Evolutionary conservation across 2,329 filamentous ascomycete species (phyloP), one percentile per base, ranked within the genome.

Genomic region (Colletotrichum sp.): DNA sequence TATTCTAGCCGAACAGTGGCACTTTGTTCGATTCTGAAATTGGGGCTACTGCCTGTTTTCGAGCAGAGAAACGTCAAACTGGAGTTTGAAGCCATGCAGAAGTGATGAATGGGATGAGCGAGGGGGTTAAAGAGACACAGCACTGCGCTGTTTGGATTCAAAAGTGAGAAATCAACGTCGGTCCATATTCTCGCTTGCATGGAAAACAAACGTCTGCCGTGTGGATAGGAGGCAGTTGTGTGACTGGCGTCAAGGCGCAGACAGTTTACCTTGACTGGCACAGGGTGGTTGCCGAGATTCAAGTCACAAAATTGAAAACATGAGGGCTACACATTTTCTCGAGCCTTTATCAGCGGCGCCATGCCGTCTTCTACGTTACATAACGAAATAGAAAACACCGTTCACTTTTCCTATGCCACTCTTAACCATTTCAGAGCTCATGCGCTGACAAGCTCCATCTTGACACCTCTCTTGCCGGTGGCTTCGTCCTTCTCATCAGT

Each of bases 381-480:
- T 66, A 27, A 52, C 36, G 34, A 59, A 59, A 59, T 9, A 59
- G 16, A 59, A 59, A 59, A 59, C 55, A 59, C 25, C 55, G 16
- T 49, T 8, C 7, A 8, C 11, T 52, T 52, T 52, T 52, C n/a
- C 44, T 52, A 52, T 22, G 44, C n/a, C 30, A 39, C 7, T n/a
- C 30, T 25, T 64, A 22, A 27, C 32, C 22, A 15, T 16, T 16
- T 25, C 34, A 11, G 15, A 44, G 13, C 22, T 25, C n/a, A 83
- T 29, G 81, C 80, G 62, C 81, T 82, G 25, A 94, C 86, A 82
- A 95, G 83, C 85, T 93, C 92, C 89, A 97, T 90, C 89, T 93
- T 95, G 27, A 96, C 94, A 79, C 95, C 96, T 79, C 97, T 92
- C 93, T 99, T 99, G 72, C 97, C 97, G n/a, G 96, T 98, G 76